Percentiles rank a stretch among this genome's conserved stretches.
These are phyloP conservation scores for Debaryomyces coudertii DNA, from an alignment of 1,139 yeast genomes.

Conservation along the genomic window DNA sequence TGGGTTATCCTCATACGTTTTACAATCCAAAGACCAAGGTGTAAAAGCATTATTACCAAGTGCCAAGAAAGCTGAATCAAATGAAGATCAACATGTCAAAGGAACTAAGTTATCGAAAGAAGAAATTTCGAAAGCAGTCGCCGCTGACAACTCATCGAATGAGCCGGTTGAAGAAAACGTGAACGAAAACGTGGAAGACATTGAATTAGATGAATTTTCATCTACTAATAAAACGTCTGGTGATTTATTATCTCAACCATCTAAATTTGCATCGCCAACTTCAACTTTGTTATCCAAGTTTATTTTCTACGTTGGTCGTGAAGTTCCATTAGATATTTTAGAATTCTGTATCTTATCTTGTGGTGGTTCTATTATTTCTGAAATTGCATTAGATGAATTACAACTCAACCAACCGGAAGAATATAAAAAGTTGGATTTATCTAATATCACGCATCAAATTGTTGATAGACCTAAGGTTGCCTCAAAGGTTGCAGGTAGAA, in stretches of 20 bases:
- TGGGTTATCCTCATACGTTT: conserved; percentile 81
- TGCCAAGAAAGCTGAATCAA: conserved; percentile 21
- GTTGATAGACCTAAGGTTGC: conserved; percentile 86
- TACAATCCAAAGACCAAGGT: conserved; percentile 48
- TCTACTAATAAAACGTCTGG: conserved; percentile 66
- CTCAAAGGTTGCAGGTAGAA: conserved; percentile 84
- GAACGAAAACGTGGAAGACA: conserved; percentile 45
- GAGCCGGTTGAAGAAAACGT: conserved; percentile 41
- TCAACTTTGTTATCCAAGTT: conserved; percentile 72
- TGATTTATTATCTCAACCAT: conserved; percentile 81
- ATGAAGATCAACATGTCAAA: conserved; percentile 30
- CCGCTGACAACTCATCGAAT: conserved; percentile 49
- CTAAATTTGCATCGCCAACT: conserved; percentile 58
- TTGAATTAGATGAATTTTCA: conserved; percentile 69
- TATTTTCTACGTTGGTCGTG: conserved; percentile 89
- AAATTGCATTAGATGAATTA: conserved; percentile 82
- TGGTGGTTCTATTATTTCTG: conserved; percentile 87
- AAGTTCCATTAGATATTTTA: conserved; percentile 88
- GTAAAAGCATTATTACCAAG: conserved; percentile 46
- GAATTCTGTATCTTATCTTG: conserved; percentile 86
- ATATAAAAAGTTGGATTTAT: conserved; percentile 56
- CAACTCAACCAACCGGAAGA: conserved; percentile 44
- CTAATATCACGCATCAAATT: conserved; percentile 86
- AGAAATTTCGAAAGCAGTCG: conserved; percentile 54
- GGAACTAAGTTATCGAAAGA: conserved; percentile 43